Conservation (phyloP, 78 protist genomes). For the Dictyostelium discoideum region dicty_2.7 NC_007090.3:5076001-5076500, state of each 20-base stretch:
- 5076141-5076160: neutral
- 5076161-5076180: neutral
- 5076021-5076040: neutral
- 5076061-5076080: neutral
- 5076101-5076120: slow-evolving; percentile 4
- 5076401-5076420: neutral
- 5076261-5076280: neutral
- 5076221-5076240: neutral
- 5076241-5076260: neutral
- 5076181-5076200: neutral
- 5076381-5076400: neutral
- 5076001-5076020: neutral
- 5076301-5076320: neutral
- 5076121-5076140: neutral
- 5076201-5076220: neutral
- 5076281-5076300: neutral
- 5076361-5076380: neutral
- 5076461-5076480: neutral
- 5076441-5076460: neutral
- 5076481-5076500: neutral
- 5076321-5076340: neutral
- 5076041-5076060: neutral
- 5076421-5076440: neutral
- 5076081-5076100: neutral
- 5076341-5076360: neutral